Evolutionary conservation across 2,329 filamentous ascomycete genomes (phyloP), one percentile per base, ranked within the genome.

Genomic region (Septoria petroselini): DNA sequence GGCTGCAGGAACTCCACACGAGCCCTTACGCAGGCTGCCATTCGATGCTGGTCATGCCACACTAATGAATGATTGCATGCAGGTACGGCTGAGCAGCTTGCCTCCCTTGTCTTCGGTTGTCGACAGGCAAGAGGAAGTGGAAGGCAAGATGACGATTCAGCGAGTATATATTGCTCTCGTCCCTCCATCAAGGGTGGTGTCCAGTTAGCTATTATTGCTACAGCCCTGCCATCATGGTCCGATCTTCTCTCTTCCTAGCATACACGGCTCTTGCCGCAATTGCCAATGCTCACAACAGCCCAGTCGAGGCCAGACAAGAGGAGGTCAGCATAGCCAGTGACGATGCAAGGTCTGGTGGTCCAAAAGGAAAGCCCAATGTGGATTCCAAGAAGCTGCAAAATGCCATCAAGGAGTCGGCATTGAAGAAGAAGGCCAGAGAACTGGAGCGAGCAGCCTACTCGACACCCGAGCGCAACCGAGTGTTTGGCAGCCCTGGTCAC

Each of bases 391-490:
- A 52, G 27, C 51, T 58, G 1, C 53, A 58, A 41, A 38, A 42
- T 9, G 48, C 56, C 12, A 58, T 58, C 17, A 41, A 38, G 14
- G 53, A 58, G 29, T 45, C 38, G 45, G 53, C 51, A 25, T 50
- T 63, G 14, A 45, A 53, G 29, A 46, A 53, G 34, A 61, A 62
- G 34, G 58, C 61, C 12, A 53, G 58, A 48, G 59, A 63, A 37
- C 62, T 73, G 14, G 63, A 72, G 42, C 59, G 65, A 48, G 63
- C 70, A 27, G 71, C 70, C n/a, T 68, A 71, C 48, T 60, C 61
- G 23, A 67, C 66, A 17, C 59, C 64, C 4, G 62, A 62, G 9
- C 58, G 67, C 9, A 73, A 71, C 50, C 60, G 70, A 19, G 60
- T 70, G 7, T 68, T 70, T 52, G 67, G 69, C 15, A 63, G 64